These are phyloP conservation scores for Amanita exitialis DNA, from an alignment of 768 basidiomycete genomes.

Conservation along the genomic window DNA sequence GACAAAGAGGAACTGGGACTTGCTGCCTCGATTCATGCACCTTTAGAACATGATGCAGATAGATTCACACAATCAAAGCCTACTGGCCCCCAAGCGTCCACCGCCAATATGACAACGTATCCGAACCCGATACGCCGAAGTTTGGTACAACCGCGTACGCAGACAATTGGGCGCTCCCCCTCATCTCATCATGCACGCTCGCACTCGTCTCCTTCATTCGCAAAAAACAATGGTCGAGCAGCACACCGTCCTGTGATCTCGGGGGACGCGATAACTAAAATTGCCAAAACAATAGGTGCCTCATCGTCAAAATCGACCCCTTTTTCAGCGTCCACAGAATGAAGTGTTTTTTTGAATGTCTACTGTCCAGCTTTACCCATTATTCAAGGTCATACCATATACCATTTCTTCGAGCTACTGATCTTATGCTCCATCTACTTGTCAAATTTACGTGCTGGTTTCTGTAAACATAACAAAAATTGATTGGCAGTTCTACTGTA, in stretches of 20 bases:
- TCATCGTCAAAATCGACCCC: slow-evolving; percentile 15
- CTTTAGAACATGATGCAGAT: slow-evolving; percentile 2
- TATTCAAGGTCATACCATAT: background rate
- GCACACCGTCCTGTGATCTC: slow-evolving; percentile 64
- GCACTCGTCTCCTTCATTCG: slow-evolving; percentile 53
- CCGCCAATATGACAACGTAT: slow-evolving; percentile 21
- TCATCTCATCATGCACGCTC: slow-evolving; percentile 38
- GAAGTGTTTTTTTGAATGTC: too few species aligned
- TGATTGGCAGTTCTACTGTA: background rate
- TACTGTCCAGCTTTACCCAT: background rate
- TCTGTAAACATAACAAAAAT: background rate
- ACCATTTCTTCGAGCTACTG: background rate
- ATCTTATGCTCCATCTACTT: background rate
- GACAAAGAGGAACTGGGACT: slow-evolving; percentile 3
- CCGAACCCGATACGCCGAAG: slow-evolving; percentile 18
- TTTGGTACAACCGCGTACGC: slow-evolving; percentile 42
- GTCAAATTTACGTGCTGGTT: background rate
- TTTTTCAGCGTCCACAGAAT: slow-evolving; percentile 14
- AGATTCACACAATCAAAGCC: slow-evolving; percentile 27
- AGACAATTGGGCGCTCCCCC: slow-evolving; percentile 40
- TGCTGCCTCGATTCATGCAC: slow-evolving; percentile 11
- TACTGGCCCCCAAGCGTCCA: slow-evolving; percentile 44
- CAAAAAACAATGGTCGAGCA: slow-evolving; percentile 25
- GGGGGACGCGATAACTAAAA: slow-evolving; percentile 55
- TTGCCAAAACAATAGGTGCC: slow-evolving; percentile 46